Base-by-base conservation (phyloP, 2,329 filamentous ascomycete species). In the Alternaria ethzedia region DNA sequence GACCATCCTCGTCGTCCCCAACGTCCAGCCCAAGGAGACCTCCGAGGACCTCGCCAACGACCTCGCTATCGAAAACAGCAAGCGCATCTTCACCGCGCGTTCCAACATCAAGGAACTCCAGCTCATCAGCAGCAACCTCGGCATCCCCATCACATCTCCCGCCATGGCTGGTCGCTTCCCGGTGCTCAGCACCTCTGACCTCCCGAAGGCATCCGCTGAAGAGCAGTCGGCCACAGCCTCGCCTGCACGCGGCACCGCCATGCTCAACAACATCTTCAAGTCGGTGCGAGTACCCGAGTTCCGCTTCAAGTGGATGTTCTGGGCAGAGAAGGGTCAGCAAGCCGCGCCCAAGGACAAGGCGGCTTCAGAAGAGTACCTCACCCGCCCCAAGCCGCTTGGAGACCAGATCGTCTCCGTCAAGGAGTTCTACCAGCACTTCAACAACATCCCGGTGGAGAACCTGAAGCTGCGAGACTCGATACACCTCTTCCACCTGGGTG, bases 401-500 rank as follows among this genome's bases (percentile, higher is more conserved):
- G 76, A 82, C 26, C 70, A 78, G 23, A 83, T 86, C 61, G 78
- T 79, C 72, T 81, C 83, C 67, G 78, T 86, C 59, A 80, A 81
- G 67, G 79, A 83, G 50, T 86, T 86, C 70, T 86, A 84, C 79
- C 80, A 80, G 68, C 79, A 84, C 65, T 83, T 84, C 76, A 86
- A 91, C 83, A 94, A 94, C 83, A 91, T 94, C 80, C 85, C 93
- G 71, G 89, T 92, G 80, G 86, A 89, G 26, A 90, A 88, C 84
- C 86, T 93, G 57, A 86, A 90, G 55, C 84, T 94, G 69, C 89
- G 91, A 15, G 84, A 86, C 73, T 81, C 77, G 51, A 91, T 92
- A 26, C 91, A 94, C 82, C 90, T 94, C 79, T 93, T 92, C 82
- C 93, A 92, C 88, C 85, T 90, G 70, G 89, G 92, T 70, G 91